Conservation (phyloP, 805 yeast genomes). For the Kodamaea sagamina region DNA sequence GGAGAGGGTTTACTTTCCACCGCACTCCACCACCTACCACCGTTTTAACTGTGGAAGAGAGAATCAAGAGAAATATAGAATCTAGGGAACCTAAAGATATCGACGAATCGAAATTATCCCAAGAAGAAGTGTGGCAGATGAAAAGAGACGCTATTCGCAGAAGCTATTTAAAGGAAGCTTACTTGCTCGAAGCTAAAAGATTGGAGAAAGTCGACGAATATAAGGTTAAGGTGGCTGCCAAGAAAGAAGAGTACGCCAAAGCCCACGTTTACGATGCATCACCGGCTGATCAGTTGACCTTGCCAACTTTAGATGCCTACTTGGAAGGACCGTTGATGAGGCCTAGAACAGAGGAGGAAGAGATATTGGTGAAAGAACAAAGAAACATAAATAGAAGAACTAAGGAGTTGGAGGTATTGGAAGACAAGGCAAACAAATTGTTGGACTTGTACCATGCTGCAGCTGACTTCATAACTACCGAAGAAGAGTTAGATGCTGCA, state of each 20-base stretch:
- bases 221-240: conserved; percentile 31
- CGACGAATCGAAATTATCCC: conserved; percentile 32
- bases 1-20: conserved; percentile 43
- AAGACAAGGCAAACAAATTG: conserved; percentile 55
- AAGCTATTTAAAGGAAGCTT: conserved; percentile 65
- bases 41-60: conserved; percentile 58
- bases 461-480: conserved; percentile 69
- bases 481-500: conserved; percentile 58
- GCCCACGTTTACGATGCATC: conserved; percentile 43
- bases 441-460: conserved; percentile 74
- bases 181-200: conserved; percentile 52
- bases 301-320: conserved; percentile 75
- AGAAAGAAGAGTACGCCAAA: conserved; percentile 23
- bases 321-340: conserved; percentile 71
- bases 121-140: conserved; percentile 47
- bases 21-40: conserved; percentile 57
- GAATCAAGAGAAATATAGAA: conserved; percentile 59
- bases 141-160: conserved; percentile 69
- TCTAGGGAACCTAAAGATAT: conserved; percentile 34
- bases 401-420: conserved; percentile 52
- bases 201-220: conserved; percentile 40
- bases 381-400: conserved; percentile 66
- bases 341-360: conserved; percentile 71
- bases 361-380: conserved; percentile 54
- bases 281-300: conserved; percentile 62